A percentile compares a stretch with the other conserved stretches of the same genome.
Evolutionary conservation across 495 filamentous ascomycete species (phyloP).

Genomic region (Talaromyces ruber): DNA sequence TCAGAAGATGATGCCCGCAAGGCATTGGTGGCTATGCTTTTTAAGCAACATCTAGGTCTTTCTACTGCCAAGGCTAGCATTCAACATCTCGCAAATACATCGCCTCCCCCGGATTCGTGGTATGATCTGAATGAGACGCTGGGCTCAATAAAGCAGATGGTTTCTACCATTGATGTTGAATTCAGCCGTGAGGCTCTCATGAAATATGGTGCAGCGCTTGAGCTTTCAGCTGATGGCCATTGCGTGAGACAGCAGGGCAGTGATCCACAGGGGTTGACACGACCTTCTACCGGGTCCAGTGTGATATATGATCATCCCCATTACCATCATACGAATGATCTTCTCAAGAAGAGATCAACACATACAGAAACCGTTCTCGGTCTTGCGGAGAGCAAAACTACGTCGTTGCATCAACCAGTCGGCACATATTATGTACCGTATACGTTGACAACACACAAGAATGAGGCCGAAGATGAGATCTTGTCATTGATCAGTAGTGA

Average conservation of each 20-base stretch:
- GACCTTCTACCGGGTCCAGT: not conserved
- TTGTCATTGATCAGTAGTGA: conserved; percentile 21
- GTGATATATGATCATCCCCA: not conserved
- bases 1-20: not conserved
- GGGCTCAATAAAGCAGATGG: not conserved
- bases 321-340: not conserved
- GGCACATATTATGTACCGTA: conserved; percentile 52
- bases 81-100: not conserved
- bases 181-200: conserved; percentile 61
- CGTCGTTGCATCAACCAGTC: not conserved
- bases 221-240: conserved; percentile 63
- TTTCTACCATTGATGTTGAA: conserved; percentile 51
- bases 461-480: conserved; percentile 7
- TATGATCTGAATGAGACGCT: not conserved
- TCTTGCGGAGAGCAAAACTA: not conserved
- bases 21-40: not conserved
- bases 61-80: not conserved
- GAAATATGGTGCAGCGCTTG: conserved; percentile 58
- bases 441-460: conserved; percentile 6
- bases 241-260: conserved; percentile 64
- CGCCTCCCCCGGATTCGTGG: not conserved
- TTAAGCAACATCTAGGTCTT: not conserved
- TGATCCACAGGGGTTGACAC: not conserved
- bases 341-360: not conserved
- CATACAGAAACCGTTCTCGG: not conserved